Evolutionary conservation across 345 rosid species (phyloP), one percentile per base, ranked within the genome.

Genomic region (Populus euphratica): DNA sequence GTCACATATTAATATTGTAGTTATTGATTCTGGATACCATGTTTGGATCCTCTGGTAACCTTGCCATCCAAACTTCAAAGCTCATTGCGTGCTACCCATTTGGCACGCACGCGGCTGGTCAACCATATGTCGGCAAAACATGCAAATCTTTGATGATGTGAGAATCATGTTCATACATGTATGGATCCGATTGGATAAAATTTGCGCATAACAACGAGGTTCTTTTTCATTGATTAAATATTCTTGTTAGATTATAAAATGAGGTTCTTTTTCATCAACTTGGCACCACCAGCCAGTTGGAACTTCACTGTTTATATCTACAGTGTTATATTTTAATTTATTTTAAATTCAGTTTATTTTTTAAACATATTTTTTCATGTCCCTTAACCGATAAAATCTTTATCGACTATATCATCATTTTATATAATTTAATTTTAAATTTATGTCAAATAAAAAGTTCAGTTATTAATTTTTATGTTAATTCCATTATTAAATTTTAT

Each of bases 21-120:
- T 33, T 33, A 33, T 33, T 33, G 74, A 61, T 10, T 41, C 47
- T 69, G 79, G 43, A 70, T 27, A 29, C 59, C 14, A 77, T 77
- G 74, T 5, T 62, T 16, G 69, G 61, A 25, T 62, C 33, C 25
- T 25, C 23, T 18, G 33, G 43, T 33, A 20, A 49, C 13, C 8
- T 49, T n/a, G 29, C 25, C 21, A 10, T 52, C 25, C 5, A 33
- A 33, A 33, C 36, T 33, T 33, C 68, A 52, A 76, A 12, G 11
- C n/a, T 56, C 6, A 17, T 16, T 11, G 16, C 56, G 71, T 23
- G 64, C 13, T 23, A 25, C 14, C 56, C 74, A 75, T 70, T 66
- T 66, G 73, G 73, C 70, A 43, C 69, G 35, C 81, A 70, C 70
- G 84, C 79, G 50, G 21, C 14, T 27, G 38, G 17, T 64, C 76